These are phyloP conservation scores for Zymoseptoria passerinii DNA, from an alignment of 2,329 filamentous ascomycete genomes.

Conservation along the genomic window DNA sequence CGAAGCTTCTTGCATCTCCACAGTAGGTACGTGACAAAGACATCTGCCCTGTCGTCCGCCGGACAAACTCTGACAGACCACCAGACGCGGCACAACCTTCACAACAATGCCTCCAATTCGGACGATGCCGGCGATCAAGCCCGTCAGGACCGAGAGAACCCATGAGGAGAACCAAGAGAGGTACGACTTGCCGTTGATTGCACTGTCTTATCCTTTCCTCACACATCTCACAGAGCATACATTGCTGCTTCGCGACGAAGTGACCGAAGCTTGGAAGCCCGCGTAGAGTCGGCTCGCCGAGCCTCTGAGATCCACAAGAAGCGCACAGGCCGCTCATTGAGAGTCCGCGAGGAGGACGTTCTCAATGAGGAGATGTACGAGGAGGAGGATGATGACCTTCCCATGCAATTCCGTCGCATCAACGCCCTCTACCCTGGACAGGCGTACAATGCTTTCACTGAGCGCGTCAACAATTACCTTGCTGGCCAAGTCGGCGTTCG, in stretches of 20 bases:
- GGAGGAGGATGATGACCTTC: conserved; percentile 77
- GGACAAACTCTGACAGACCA: neutral
- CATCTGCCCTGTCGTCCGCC: neutral
- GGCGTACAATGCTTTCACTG: conserved; percentile 47
- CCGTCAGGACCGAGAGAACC: conserved; percentile 60
- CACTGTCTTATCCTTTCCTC: conserved; percentile 5
- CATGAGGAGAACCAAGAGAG: conserved; percentile 75
- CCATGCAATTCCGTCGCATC: conserved; percentile 56
- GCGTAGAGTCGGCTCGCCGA: conserved; percentile 75
- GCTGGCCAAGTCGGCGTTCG: conserved; percentile 51
- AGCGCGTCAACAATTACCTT: conserved; percentile 51
- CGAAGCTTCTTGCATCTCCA: neutral
- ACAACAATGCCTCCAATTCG: conserved; percentile 27
- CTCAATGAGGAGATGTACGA: conserved; percentile 93
- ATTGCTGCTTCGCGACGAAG: conserved; percentile 83
- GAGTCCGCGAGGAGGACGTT: conserved; percentile 79
- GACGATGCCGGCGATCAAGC: conserved; percentile 32
- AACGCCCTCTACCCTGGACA: conserved; percentile 48
- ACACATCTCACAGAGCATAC: conserved; percentile 56
- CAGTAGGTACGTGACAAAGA: neutral
- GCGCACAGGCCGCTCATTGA: conserved; percentile 72
- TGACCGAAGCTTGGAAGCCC: conserved; percentile 78
- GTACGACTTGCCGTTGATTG: conserved; percentile 28
- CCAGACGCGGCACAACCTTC: neutral
- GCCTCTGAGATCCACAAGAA: conserved; percentile 88